A percentile compares a stretch with the other conserved stretches of the same genome.
These are phyloP conservation scores for Eucalyptus regnans DNA, from an alignment of 345 rosid genomes.

Conservation along the genomic window DNA sequence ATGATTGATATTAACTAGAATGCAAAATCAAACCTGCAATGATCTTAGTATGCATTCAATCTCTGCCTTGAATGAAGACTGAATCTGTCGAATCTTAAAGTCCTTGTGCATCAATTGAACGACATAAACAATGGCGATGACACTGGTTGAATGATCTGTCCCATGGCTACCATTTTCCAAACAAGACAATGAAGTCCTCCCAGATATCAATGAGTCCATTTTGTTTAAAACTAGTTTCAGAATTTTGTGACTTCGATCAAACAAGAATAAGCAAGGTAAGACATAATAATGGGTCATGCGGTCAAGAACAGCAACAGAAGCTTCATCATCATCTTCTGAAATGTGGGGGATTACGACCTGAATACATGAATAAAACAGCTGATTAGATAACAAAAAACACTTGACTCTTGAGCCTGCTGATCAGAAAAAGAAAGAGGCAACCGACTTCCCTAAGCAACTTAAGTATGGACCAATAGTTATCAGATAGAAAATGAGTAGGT, in stretches of 20 bases:
- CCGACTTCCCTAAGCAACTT: background rate
- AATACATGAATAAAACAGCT: background rate
- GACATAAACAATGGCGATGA: constrained; percentile 34
- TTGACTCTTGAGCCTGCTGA: background rate
- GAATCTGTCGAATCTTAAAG: constrained; percentile 21
- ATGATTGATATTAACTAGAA: background rate
- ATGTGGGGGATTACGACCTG: constrained; percentile 28
- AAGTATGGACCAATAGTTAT: background rate
- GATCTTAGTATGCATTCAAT: constrained; percentile 25
- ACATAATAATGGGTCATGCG: constrained; percentile 28
- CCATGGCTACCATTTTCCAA: background rate
- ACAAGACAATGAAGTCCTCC: constrained; percentile 4
- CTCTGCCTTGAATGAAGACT: constrained; percentile 32
- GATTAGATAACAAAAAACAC: background rate
- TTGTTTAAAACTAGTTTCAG: constrained; percentile 29
- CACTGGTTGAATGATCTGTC: constrained; percentile 5
- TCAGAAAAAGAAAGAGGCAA: background rate
- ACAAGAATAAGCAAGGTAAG: constrained; percentile 54
- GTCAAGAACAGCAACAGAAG: background rate
- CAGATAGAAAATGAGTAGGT: background rate
- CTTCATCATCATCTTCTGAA: constrained; percentile 28
- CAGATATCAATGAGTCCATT: constrained; percentile 25
- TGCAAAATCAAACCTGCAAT: constrained; percentile 37
- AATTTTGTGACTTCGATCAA: constrained; percentile 44
- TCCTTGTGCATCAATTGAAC: constrained; percentile 47